Percentiles rank a stretch among this genome's conserved stretches.
Evolutionary conservation across 805 yeast genomes (phyloP).

Genomic region (Lipomyces sp.): DNA sequence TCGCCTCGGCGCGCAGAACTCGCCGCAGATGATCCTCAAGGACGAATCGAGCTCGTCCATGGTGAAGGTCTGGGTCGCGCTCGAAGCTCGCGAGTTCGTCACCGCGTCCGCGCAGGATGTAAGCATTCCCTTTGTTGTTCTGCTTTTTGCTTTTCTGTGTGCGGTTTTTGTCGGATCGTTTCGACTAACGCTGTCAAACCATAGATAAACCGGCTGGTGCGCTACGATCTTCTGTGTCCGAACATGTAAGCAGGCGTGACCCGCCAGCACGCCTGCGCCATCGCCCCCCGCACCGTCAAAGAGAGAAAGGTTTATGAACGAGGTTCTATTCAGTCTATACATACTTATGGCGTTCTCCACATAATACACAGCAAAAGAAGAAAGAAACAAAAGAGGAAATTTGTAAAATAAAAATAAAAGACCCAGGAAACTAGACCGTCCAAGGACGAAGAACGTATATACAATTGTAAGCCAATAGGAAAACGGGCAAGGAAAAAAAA

Average conservation of each 20-base stretch:
- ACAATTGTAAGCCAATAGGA: too few species aligned
- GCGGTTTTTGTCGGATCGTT: not conserved
- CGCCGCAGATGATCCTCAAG: conserved; percentile 42
- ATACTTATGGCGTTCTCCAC: too few species aligned
- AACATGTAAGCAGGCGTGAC: too few species aligned
- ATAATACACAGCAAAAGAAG: too few species aligned
- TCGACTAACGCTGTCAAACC: not conserved
- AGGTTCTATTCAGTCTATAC: too few species aligned
- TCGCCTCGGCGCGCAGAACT: conserved; percentile 64
- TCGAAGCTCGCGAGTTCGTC: conserved; percentile 84
- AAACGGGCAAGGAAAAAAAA: too few species aligned
- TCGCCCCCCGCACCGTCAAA: too few species aligned
- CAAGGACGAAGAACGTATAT: not conserved
- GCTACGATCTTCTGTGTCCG: conserved; percentile 64
- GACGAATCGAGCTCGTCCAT: conserved; percentile 51
- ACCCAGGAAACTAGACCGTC: too few species aligned
- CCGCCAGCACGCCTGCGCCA: too few species aligned
- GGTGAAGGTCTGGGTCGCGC: conserved; percentile 86
- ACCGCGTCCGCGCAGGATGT: conserved; percentile 78
- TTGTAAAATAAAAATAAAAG: not conserved
- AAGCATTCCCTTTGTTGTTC: conserved; percentile 37
- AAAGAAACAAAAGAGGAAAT: not conserved
- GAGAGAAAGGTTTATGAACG: not conserved
- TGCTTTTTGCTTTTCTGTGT: too few species aligned
- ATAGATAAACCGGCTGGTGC: conserved; percentile 48